Base-by-base conservation (phyloP, 495 filamentous ascomycete genomes). In the Hypoxylon lenormandii region DNA sequence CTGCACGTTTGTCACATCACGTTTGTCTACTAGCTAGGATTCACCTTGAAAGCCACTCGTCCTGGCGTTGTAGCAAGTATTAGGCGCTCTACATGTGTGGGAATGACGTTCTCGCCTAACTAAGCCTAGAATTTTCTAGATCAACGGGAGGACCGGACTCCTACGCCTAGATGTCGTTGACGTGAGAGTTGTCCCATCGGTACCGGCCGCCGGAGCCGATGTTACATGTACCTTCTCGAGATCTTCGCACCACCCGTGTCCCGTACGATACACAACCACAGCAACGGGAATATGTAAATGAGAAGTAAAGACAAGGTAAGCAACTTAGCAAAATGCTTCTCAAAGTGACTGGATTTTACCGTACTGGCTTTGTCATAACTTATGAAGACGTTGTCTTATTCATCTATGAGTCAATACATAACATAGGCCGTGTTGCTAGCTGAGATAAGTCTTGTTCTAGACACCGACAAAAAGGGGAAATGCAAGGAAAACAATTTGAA, bases 31-130 rank as follows among this genome's bases (percentile, higher is more conserved):
- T 42, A 54, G 50, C 38, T 21, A 51, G 57, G 56, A 42, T 56
- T 42, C 40, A 50, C 57, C 56, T 49, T 62, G 51, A 36, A 48
- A 42, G 51, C 15, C 13, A 13, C 51, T 19, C 38, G 36, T 49
- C 11, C 55, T 36, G n/a, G n/a, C 19, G 42, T 43, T 45, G 46
- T 4, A 11, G 16, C 16, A 23, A 46, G 36, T 19, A 49, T 55
- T 56, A 62, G 47, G 61, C 61, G 43, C 52, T 48, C 3, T 70
- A 50, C 18, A 28, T 40, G 33, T 52, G 51, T 57, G 42, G 51
- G 52, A 66, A 18, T 57, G 46, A 6, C 30, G 38, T 66, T 70
- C 51, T 37, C 56, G 67, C 67, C 67, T 52, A 70, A 70, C 47
- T 0, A 23, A 33, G 45, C 26, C 55, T 48, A 28, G 62, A 57